These are phyloP conservation scores for Colletotrichum camelliae DNA, from an alignment of 2,329 filamentous ascomycete species.

Conservation along the genomic window DNA sequence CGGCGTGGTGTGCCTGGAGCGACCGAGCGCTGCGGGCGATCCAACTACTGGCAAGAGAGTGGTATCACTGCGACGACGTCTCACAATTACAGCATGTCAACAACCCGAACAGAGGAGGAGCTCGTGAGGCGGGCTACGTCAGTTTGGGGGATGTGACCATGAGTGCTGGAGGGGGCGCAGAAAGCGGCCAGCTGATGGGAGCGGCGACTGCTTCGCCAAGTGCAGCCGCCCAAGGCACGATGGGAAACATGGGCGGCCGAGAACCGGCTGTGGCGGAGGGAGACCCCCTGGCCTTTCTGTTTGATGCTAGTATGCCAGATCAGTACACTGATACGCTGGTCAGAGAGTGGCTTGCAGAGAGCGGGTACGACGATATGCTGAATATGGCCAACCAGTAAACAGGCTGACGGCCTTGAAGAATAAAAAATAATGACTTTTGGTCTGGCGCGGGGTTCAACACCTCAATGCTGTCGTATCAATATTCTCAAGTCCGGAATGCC, in stretches of 20 bases:
- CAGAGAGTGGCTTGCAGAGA: slow-evolving; percentile 4
- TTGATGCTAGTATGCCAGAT: not conserved
- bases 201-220: not conserved
- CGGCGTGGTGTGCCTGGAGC: slow-evolving; percentile 23
- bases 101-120: no score
- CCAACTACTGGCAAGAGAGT: slow-evolving; percentile 18
- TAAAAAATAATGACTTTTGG: not conserved
- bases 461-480: not conserved
- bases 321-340: not conserved
- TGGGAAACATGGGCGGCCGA: not conserved
- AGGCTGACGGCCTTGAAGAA: rapidly evolving
- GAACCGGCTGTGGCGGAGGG: not conserved
- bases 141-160: not conserved
- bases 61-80: slow-evolving; percentile 21
- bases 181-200: not conserved
- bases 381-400: not conserved
- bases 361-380: not conserved
- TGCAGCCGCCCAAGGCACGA: not conserved
- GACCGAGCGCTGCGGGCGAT: slow-evolving; percentile 17
- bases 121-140: not conserved
- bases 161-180: not conserved
- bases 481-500: not conserved
- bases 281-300: not conserved
- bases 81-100: slow-evolving; percentile 5
- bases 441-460: not conserved